Evolutionary conservation across 345 rosid species (phyloP).

Genomic region (Eucalyptus decipiens): DNA sequence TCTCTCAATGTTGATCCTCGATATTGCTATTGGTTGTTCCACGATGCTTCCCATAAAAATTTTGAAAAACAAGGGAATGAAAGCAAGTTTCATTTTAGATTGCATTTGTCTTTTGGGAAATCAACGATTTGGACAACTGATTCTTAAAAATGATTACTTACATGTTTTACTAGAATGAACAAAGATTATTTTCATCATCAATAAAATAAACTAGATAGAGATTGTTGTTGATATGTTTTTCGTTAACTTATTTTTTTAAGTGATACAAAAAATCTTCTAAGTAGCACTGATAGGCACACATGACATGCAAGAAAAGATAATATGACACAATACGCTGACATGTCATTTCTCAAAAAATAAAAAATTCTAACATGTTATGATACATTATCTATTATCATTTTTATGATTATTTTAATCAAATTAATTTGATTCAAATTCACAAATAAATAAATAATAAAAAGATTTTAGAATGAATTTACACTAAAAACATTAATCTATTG

Average conservation of each 20-base stretch:
- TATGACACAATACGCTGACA: too few relatives aligned
- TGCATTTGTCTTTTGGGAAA: background rate
- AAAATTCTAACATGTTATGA: too few relatives aligned
- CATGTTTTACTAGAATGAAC: background rate
- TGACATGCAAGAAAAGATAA: too few relatives aligned
- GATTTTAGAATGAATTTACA: too few relatives aligned
- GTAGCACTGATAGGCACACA: too few relatives aligned
- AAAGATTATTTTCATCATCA: background rate
- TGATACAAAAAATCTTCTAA: background rate
- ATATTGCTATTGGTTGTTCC: background rate
- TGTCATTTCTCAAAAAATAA: too few relatives aligned
- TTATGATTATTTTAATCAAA: too few relatives aligned
- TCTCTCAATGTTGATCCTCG: background rate
- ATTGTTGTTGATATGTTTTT: background rate
- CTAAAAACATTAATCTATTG: too few relatives aligned
- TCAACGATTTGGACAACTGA: background rate
- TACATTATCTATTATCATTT: too few relatives aligned
- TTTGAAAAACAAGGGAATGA: background rate
- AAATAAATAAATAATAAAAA: too few relatives aligned
- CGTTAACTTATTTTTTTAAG: background rate
- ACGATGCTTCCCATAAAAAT: background rate
- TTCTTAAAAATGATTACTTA: background rate
- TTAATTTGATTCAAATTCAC: too few relatives aligned
- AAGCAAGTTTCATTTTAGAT: background rate
- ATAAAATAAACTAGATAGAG: background rate